Percentiles rank a stretch among this genome's conserved stretches.
Evolutionary conservation across 1,284 basidiomycete species (phyloP).

Genomic region (Coriolopsis trogii): DNA sequence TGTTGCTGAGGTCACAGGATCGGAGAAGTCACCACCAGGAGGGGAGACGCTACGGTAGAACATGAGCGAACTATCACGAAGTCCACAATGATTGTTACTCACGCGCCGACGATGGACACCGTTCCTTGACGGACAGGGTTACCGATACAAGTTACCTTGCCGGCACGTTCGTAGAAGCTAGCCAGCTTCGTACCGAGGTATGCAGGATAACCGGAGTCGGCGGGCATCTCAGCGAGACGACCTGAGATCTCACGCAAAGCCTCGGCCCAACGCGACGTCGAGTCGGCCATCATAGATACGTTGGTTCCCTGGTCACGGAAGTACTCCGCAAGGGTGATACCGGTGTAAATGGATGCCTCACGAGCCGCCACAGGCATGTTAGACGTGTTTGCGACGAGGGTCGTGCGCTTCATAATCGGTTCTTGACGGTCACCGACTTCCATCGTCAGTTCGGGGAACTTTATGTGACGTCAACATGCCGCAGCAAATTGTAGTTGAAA

Average conservation of each 20-base stretch:
- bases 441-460: constrained; percentile 97
- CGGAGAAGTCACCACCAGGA: constrained; percentile 99
- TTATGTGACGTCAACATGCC: constrained; percentile 26
- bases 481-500: constrained; percentile 1
- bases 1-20: constrained; percentile 97
- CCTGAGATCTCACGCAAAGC: constrained; percentile 99
- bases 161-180: constrained; percentile 99
- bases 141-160: constrained; percentile 92
- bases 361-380: constrained; percentile 99
- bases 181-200: constrained; percentile 97
- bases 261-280: constrained; percentile 99
- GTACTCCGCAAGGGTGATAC: constrained; percentile 99
- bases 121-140: constrained; percentile 89
- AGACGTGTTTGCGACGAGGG: constrained; percentile 98
- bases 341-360: constrained; percentile 99
- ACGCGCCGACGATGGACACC: constrained; percentile 99
- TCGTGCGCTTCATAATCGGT: constrained; percentile 99
- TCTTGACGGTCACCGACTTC: constrained; percentile 92
- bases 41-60: constrained; percentile 80
- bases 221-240: constrained; percentile 99
- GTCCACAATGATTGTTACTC: constrained; percentile 40
- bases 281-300: constrained; percentile 99
- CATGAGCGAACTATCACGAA: constrained; percentile 9
- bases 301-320: constrained; percentile 99
- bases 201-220: constrained; percentile 98